These are phyloP conservation scores for Trichophaea hybrida DNA, from an alignment of 2,329 filamentous ascomycete genomes.

Conservation along the genomic window DNA sequence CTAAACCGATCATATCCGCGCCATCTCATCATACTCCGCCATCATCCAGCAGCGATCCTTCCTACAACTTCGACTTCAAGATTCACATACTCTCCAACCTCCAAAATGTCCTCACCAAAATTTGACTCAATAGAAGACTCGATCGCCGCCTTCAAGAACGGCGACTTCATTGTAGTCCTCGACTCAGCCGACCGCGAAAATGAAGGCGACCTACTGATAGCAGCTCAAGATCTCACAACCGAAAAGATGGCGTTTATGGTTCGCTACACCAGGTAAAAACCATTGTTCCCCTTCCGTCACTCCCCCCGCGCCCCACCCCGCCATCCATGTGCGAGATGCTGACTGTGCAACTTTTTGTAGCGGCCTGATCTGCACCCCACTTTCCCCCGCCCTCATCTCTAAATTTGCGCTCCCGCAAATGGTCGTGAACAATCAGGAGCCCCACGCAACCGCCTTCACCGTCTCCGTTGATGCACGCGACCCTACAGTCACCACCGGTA, in stretches of 20 bases:
- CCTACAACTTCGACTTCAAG: background rate
- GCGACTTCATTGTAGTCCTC: conserved; percentile 90
- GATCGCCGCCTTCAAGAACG: conserved; percentile 29
- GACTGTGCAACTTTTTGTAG: conserved; percentile 29
- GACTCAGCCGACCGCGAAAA: conserved; percentile 89
- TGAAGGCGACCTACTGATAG: conserved; percentile 95
- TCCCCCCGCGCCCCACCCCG: background rate
- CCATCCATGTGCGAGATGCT: background rate
- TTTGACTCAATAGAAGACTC: background rate
- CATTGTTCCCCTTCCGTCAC: background rate
- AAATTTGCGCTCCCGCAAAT: conserved; percentile 74
- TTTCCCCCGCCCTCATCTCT: conserved; percentile 53
- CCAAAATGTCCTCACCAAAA: background rate
- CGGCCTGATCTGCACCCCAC: conserved; percentile 80
- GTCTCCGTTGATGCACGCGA: conserved; percentile 70
- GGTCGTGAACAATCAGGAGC: conserved; percentile 62
- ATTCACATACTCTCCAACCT: background rate
- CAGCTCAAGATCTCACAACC: conserved; percentile 67
- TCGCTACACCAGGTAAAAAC: conserved; percentile 53
- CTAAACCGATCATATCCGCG: conserved; percentile 2
- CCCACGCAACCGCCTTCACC: conserved; percentile 84
- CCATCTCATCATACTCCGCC: conserved; percentile 6
- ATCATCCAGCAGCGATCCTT: conserved; percentile 12
- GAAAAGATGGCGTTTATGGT: conserved; percentile 94
- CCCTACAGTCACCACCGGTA: conserved; percentile 67